Base-by-base conservation (phyloP, 1,284 basidiomycete genomes). In the Pascua sp. region DNA sequence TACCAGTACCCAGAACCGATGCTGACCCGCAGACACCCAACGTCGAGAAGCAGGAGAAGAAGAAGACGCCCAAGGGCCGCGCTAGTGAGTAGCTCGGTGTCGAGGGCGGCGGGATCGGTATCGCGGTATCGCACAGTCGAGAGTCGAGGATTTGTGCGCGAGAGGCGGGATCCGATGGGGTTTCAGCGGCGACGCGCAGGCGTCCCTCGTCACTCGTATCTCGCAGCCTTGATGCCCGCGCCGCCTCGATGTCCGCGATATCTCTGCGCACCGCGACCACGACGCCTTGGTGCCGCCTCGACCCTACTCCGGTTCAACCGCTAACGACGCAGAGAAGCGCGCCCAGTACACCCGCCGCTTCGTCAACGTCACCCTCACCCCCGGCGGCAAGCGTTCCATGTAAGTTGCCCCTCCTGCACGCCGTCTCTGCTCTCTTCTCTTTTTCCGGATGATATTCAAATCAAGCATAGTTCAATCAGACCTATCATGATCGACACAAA, bases 31-130 rank as follows among this genome's bases (percentile, higher is more conserved):
- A 76, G 73, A 89, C 87, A 75, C 94, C 94, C 73, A 95, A 95
- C 82, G 93, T 95, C 78, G 93, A 95, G 77, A 86, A 89, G 80
- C 91, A 95, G 83, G 93, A 96, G 84, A 96, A 95, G 88, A 92
- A 93, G 86, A 95, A 95, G 87, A 84, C 81, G 36, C 90, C 91
- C 64, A 94, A 90, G 83, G 93, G 93, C 70, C 90, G 93, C 77
- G 93, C 93, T 65, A 91, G 73, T 76, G 68, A 73, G 73, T 75
- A 50, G 47, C 15, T 4, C 24, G 36, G 15, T 32, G 15, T 32
- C n/a, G 47, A 32, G 41, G 18, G 41, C 13, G 47, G 18, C 40
- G 8, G 4, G 41, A 13, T 12, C 8, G 41, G n/a, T n/a, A n/a
- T n/a, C n/a, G n/a, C n/a, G n/a, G n/a, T n/a, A n/a, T n/a, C 46